Conservation (phyloP, 306 rosid species). For the cucumber (Cucumis sativus) region DNA sequence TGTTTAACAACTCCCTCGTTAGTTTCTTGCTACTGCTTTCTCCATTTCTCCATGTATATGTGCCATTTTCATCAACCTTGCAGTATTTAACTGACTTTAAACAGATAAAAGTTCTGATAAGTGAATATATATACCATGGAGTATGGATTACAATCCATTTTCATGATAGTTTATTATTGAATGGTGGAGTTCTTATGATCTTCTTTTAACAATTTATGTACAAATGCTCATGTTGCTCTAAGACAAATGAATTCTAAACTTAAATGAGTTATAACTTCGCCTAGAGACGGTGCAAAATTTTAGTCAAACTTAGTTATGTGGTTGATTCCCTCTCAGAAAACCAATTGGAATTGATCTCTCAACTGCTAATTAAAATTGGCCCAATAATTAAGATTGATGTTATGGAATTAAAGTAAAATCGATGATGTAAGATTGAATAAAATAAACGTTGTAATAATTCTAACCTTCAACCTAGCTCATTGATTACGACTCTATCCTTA, state of each 20-base stretch:
- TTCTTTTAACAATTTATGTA: not conserved
- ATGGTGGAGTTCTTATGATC: not conserved
- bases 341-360: not conserved
- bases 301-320: not conserved
- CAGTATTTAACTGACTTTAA: not conserved
- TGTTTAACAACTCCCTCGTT: not conserved
- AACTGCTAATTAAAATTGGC: not conserved
- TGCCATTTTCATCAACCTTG: not conserved
- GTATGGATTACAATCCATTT: not conserved
- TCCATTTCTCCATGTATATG: not conserved
- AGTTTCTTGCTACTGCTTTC: not conserved
- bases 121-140: not conserved
- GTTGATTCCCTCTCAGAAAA: not conserved
- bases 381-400: not conserved
- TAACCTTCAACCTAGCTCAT: not conserved
- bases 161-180: not conserved
- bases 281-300: not conserved
- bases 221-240: not conserved
- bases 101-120: not conserved
- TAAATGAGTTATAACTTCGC: not conserved
- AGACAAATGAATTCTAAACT: not conserved
- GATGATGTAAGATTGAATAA: not conserved
- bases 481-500: conserved; percentile 2
- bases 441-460: not conserved
- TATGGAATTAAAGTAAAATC: not conserved